These are phyloP conservation scores for Mycena sp. DNA, from an alignment of 1,284 basidiomycete species.

Conservation along the genomic window DNA sequence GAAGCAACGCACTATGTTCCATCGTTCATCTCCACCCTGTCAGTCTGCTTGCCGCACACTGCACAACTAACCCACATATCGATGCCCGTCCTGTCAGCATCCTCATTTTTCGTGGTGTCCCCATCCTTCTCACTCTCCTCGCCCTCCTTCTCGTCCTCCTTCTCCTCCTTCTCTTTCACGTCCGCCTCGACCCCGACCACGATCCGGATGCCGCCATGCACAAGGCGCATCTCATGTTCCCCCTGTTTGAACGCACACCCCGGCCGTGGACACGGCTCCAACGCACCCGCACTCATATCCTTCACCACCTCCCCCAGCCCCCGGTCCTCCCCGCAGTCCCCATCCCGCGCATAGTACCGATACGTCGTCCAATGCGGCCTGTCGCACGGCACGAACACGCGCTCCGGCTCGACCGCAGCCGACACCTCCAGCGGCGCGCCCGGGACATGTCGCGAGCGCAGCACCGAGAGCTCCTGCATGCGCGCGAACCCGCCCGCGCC, in stretches of 20 bases:
- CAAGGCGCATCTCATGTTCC: slow-evolving; percentile 60
- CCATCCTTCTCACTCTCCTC: slow-evolving; percentile 31
- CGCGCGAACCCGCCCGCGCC: slow-evolving; percentile 64
- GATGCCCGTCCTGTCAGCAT: slow-evolving; percentile 36
- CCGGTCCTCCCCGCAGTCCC: slow-evolving; percentile 42
- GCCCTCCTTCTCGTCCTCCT: slow-evolving; percentile 12
- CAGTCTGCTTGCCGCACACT: slow-evolving; percentile 56
- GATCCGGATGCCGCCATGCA: slow-evolving; percentile 60
- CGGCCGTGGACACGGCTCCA: slow-evolving; percentile 32
- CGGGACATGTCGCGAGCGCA: slow-evolving; percentile 60
- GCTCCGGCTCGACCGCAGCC: slow-evolving; percentile 7
- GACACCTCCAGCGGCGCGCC: slow-evolving; percentile 17
- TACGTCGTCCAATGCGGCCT: slow-evolving; percentile 59
- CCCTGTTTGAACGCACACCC: slow-evolving; percentile 53
- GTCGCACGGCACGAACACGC: slow-evolving; percentile 41
- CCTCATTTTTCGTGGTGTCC: slow-evolving; percentile 31
- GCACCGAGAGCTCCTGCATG: slow-evolving; percentile 65
- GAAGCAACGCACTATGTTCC: slow-evolving; percentile 61
- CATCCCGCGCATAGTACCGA: slow-evolving; percentile 52
- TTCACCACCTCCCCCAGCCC: slow-evolving; percentile 55
- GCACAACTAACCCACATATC: slow-evolving; percentile 66
- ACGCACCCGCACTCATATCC: slow-evolving; percentile 25
- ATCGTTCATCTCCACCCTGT: slow-evolving; percentile 54
- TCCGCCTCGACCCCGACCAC: slow-evolving; percentile 41
- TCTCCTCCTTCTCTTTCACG: background rate